Evolutionary conservation across 2,329 filamentous ascomycete genomes (phyloP), one percentile per base, ranked within the genome.

Genomic region (Aureobasidium sp.): DNA sequence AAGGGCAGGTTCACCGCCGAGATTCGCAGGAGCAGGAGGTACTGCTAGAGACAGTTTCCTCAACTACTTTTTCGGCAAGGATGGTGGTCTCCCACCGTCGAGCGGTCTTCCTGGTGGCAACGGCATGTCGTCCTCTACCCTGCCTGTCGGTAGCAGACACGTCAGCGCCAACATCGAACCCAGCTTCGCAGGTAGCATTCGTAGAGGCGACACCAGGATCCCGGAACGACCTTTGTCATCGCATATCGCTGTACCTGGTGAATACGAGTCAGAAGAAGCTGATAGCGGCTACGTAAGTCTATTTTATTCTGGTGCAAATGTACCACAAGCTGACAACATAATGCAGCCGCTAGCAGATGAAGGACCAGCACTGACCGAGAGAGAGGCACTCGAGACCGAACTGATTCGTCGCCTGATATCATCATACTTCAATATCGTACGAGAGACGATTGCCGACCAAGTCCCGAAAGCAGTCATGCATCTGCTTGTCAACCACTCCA

Each of bases 401-500:
- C 83, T 98, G 35, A 98, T 98, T 68, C 86, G 91, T 41, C 88
- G 90, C 41, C 81, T 98, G 54, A 98, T 98, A 68, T 95, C 88
- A 27, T 96, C 90, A 1, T 98, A 98, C 76, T 98, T 98, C 77
- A 95, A 95, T 70, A 98, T 98, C 64, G 93, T 98, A 41, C 88
- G 93, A 58, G 93, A 98, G 72, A 91, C 89, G n/a, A 95, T 96
- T 63, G 91, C 91, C 39, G 93, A 98, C 68, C 91, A 97, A 72
- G 93, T 98, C 10, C 93, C 93, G 60, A 98, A 98, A 74, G 93
- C 93, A 4, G 86, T 98, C 62, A 98, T 98, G 93, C 93, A 98
- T 69, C 81, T 98, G 41, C 80, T 98, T 29, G 93, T 98, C 66
- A 98, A 98, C 71, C 88, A 96, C 75, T 95, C 88, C 73, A 96